phyloP scores from a whole-genome alignment of 495 filamentous ascomycete genomes.

The Sporormia fimetaria region DNA sequence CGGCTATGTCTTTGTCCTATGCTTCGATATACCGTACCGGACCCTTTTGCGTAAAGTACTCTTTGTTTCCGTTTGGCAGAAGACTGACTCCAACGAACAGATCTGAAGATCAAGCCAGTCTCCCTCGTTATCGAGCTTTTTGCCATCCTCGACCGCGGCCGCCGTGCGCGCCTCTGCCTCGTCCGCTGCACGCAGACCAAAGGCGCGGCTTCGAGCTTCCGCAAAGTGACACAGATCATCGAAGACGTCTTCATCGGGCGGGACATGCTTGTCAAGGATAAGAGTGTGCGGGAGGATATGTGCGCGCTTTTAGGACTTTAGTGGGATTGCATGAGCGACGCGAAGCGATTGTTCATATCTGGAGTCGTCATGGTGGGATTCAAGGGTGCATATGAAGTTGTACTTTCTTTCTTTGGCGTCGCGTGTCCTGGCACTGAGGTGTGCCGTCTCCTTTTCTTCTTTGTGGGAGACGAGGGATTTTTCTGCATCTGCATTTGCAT shows the following conservation, averaged over 20 bases:
- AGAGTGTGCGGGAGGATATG: slow-evolving; percentile 58
- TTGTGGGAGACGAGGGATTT: too few relatives aligned
- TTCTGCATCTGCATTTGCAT: too few relatives aligned
- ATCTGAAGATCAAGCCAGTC: slow-evolving; percentile 63
- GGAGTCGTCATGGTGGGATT: too few relatives aligned
- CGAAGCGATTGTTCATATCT: too few relatives aligned
- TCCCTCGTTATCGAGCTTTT: slow-evolving; percentile 74
- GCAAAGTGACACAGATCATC: slow-evolving; percentile 67
- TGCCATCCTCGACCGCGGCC: slow-evolving; percentile 68
- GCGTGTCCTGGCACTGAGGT: too few relatives aligned
- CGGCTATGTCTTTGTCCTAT: slow-evolving; percentile 1
- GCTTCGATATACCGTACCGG: slow-evolving; percentile 1
- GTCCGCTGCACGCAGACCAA: slow-evolving; percentile 77
- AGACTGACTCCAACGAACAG: slow-evolving; percentile 33
- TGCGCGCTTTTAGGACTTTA: slow-evolving; percentile 28
- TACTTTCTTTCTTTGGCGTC: too few relatives aligned
- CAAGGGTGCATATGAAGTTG: too few relatives aligned
- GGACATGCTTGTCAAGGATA: slow-evolving; percentile 57
- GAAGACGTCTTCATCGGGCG: slow-evolving; percentile 46
- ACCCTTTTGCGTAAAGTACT: slow-evolving; percentile 2
- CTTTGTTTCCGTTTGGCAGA: neutral
- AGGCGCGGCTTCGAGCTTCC: slow-evolving; percentile 76
- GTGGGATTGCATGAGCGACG: too few relatives aligned
- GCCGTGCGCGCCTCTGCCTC: slow-evolving; percentile 47
- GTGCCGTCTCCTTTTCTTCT: too few relatives aligned